These are phyloP conservation scores for Coriolopsis trogii DNA, from an alignment of 1,284 basidiomycete genomes.

Conservation along the genomic window DNA sequence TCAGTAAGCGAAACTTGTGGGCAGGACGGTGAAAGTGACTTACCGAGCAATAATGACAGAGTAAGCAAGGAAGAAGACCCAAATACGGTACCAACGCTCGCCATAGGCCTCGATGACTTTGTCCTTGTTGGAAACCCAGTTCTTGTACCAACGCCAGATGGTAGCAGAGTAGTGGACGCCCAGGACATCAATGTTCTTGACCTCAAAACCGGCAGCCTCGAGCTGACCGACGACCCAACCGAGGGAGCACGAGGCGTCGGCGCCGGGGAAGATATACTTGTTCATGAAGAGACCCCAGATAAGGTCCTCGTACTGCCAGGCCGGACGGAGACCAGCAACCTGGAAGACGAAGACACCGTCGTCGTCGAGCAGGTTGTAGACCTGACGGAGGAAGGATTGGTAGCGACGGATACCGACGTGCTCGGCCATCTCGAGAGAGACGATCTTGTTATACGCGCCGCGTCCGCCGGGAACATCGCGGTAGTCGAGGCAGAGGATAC, in stretches of 20 bases:
- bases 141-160: slow-evolving; percentile 93
- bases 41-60: slow-evolving; percentile 72
- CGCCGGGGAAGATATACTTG: slow-evolving; percentile 98
- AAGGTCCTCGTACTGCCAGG: slow-evolving; percentile 98
- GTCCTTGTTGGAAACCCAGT: slow-evolving; percentile 91
- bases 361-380: slow-evolving; percentile 94
- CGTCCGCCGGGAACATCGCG: slow-evolving; percentile 86
- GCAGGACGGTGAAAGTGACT: slow-evolving; percentile 23
- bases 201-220: slow-evolving; percentile 93
- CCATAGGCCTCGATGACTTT: slow-evolving; percentile 90
- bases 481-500: slow-evolving; percentile 95
- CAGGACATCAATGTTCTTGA: slow-evolving; percentile 95
- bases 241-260: slow-evolving; percentile 93
- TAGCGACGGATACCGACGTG: slow-evolving; percentile 97
- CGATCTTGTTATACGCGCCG: slow-evolving; percentile 92
- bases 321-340: slow-evolving; percentile 91
- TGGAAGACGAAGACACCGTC: slow-evolving; percentile 96
- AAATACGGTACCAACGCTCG: slow-evolving; percentile 88
- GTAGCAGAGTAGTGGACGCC: slow-evolving; percentile 98
- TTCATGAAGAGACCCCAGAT: slow-evolving; percentile 97
- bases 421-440: slow-evolving; percentile 98
- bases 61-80: slow-evolving; percentile 91
- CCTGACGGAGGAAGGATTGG: slow-evolving; percentile 84
- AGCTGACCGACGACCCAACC: slow-evolving; percentile 92
- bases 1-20: neutral